Evolutionary conservation across 352 stramenopile genomes (phyloP).

Genomic region (Globisporangium paroecandrum): DNA sequence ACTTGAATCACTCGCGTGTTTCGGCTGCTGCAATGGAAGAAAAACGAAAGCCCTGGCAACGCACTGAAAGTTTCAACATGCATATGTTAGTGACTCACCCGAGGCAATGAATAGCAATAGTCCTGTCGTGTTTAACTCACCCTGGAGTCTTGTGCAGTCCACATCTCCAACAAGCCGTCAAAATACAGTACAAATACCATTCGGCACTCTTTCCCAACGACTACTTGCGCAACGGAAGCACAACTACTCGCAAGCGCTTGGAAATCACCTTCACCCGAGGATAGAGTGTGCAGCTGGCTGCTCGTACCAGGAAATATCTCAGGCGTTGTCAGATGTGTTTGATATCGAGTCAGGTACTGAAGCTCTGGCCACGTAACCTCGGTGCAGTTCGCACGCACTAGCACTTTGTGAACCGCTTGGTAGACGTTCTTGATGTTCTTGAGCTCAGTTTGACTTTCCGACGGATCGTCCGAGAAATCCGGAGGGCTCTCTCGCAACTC

Average conservation of each 20-base stretch:
- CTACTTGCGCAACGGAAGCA: background rate
- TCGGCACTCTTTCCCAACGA: background rate
- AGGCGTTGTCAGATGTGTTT: background rate
- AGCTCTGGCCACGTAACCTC: conserved; percentile 4
- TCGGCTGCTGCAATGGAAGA: background rate
- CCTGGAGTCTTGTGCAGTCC: background rate
- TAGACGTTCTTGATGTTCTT: background rate
- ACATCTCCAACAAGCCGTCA: background rate
- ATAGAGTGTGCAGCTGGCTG: background rate
- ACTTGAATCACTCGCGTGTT: background rate
- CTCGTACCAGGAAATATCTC: background rate
- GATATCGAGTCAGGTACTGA: conserved; percentile 2
- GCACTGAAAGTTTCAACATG: background rate
- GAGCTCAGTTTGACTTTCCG: background rate
- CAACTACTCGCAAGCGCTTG: background rate
- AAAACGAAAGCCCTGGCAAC: background rate
- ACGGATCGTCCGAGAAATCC: background rate
- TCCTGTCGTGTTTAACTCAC: background rate
- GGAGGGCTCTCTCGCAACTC: conserved; percentile 4
- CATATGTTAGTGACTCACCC: background rate
- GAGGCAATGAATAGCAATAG: background rate
- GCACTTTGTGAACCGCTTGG: background rate
- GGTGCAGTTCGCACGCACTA: background rate
- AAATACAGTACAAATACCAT: background rate
- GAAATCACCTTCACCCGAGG: background rate